Base-by-base conservation (phyloP, 441 rosid genomes). In the Populus hybrid region DNA sequence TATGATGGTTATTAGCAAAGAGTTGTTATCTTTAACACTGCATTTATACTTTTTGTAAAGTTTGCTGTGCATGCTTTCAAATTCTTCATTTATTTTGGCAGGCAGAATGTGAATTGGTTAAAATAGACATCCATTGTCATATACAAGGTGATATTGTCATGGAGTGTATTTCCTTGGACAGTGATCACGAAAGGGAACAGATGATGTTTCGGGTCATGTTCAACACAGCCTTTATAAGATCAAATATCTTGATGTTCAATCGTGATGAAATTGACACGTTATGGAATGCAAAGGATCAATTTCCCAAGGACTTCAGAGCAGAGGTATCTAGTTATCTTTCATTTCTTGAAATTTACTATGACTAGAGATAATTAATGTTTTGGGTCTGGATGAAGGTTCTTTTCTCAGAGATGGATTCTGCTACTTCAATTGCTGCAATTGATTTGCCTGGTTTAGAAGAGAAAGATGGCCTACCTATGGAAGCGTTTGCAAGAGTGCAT, bases 141-240 rank as follows among this genome's bases (percentile, higher is more conserved):
- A 78, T 94, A 81, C 90, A 90, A 78, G 98, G 97, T 79, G 99
- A 96, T 86, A 92, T 92, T 42, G 97, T 96, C 82, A 89, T 96
- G 59, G 99, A 94, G 87, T 92, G 97, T 83, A 85, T 90, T 81
- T 84, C 80, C 63, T 76, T 92, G 82, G 89, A 88, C 40, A 83
- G 86, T 83, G 94, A 88, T 75, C 86, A 83, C 73, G 94, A 89
- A 83, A 85, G 81, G 71, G 98, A 95, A 80, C 85, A 86, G 83
- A 91, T 94, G 94, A 86, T 96, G 89, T 96, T 94, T 74, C 88
- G 97, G 73, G 91, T 88, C 86, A 90, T 91, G 92, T 95, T 95
- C 83, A 91, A 95, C 78, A 94, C 97, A 11, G 90, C 98, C 75
- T 94, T 91, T 81, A 87, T 94, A 81, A 86, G 91, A 79, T 91